Evolutionary conservation across 2,329 filamentous ascomycete species (phyloP), one percentile per base, ranked within the genome.

Genomic region (Dryadomyces quercus-mongolicae): DNA sequence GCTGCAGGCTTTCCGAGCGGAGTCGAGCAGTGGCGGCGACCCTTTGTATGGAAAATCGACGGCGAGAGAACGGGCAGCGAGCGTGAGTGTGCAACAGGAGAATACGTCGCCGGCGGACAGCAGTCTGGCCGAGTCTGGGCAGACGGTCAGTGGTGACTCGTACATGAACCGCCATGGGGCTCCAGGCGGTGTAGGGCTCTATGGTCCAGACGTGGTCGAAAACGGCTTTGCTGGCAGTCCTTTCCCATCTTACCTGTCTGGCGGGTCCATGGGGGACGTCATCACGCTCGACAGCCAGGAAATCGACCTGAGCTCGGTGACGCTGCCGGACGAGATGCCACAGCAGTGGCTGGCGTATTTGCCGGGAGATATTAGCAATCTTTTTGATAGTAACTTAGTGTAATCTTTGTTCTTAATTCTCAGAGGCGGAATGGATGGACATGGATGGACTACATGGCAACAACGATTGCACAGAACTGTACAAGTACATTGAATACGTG

Each of bases 231-330:
- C 57, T 15, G 62, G 61, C 56, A 64, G 51, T 20, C 62, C 55
- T 22, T 63, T 65, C 49, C 55, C 60, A 12, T 31, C 25, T 8
- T 63, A 64, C 45, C 66, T 74, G 49, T 69, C 69, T 5, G 55
- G 55, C 3, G 61, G 60, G 9, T 59, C 60, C 1, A 58, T 65
- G 53, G 68, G 71, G 57, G 70, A 76, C 49, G 69, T 70, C 58
- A 84, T 90, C 68, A 82, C 86, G 57, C 87, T 91, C 59, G 82
- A 88, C 64, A 85, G 81, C 56, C 85, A 88, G 58, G 85, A 91
- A 59, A 81, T 92, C 38, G 85, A 91, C 59, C 85, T 91, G 73
- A 80, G 78, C 22, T 71, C 79, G 5, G 68, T 90, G 18, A 82
- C 81, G 0, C 57, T 75, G 43, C 56, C 58, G 5, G 77, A 81